A percentile compares a stretch with the other conserved stretches of the same genome.
phyloP scores from a whole-genome alignment of 768 basidiomycete species.

The Kwoniella mangroviensis region DNA sequence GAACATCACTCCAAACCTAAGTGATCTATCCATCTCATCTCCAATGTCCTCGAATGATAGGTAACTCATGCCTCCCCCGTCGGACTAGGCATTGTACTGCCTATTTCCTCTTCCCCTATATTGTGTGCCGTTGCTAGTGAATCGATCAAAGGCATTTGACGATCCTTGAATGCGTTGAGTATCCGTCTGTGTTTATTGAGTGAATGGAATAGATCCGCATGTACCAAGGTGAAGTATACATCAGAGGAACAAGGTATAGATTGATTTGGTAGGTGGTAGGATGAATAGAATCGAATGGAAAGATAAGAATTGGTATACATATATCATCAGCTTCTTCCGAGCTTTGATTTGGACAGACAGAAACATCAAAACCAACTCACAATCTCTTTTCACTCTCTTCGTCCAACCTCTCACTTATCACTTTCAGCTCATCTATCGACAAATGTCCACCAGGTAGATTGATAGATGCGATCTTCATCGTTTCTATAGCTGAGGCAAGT shows the following conservation, averaged over 20 bases:
- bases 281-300: background rate
- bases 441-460: conserved; percentile 45
- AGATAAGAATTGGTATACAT: background rate
- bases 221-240: background rate
- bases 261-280: too few relatives aligned
- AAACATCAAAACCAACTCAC: conserved; percentile 23
- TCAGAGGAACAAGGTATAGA: background rate
- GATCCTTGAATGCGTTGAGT: conserved; percentile 23
- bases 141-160: conserved; percentile 25
- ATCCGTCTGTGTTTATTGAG: conserved; percentile 17
- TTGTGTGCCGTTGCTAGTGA: background rate
- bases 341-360: background rate
- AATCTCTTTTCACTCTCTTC: conserved; percentile 41
- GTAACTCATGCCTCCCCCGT: background rate
- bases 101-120: background rate
- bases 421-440: conserved; percentile 25
- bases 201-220: background rate
- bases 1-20: too few relatives aligned
- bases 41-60: too few relatives aligned
- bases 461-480: conserved; percentile 39
- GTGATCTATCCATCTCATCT: too few relatives aligned
- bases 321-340: background rate
- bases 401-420: conserved; percentile 28
- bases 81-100: background rate
- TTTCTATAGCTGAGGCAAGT: conserved; percentile 27